Evolutionary conservation across 2,329 filamentous ascomycete species (phyloP), one percentile per base, ranked within the genome.

Genomic region (Fusarium sp.): DNA sequence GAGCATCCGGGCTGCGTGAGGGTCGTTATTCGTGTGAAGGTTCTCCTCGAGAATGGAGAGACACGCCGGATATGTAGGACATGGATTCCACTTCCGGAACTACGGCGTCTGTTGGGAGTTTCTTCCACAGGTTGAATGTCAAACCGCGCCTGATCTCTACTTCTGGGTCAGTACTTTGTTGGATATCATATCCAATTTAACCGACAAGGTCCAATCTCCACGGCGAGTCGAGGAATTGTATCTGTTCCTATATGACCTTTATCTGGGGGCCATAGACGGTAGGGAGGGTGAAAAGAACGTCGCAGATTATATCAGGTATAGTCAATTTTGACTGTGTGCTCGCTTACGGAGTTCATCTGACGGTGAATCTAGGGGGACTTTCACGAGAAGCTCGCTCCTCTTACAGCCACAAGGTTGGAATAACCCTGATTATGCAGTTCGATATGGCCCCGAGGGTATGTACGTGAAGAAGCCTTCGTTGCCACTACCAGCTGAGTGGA

Each of bases 81-180:
- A 5, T 42, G 38, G 52, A 10, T 55, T 25, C 52, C 52, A 11
- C 38, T 42, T 3, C 38, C 38, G 18, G 25, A 31, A 12, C 38
- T 55, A 0, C 33, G 33, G 11, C 22, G 3, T 17, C 14, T 29
- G 3, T 3, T 57, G 54, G 54, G 42, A 29, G 5, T 57, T 57
- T 22, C 54, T 47, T 20, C 22, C 17, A 2, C 22, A 15, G 7
- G 14, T 57, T 14, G 5, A 25, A 29, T 57, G 33, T 29, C 18
- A n/a, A 13, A 12, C 6, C 22, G 3, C 4, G 2, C 31, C 18
- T 38, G 8, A 35, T 25, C 0, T 25, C 5, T 22, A n/a, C 7
- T 57, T 57, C 14, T 47, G 39, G 15, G 3, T 20, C 22, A 12
- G 13, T 17, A 17, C 35, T 13, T 4, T 57, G 14, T 17, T 3